Conservation (phyloP, 2,329 filamentous ascomycete genomes). For the Keithomyces neogunnii region DNA sequence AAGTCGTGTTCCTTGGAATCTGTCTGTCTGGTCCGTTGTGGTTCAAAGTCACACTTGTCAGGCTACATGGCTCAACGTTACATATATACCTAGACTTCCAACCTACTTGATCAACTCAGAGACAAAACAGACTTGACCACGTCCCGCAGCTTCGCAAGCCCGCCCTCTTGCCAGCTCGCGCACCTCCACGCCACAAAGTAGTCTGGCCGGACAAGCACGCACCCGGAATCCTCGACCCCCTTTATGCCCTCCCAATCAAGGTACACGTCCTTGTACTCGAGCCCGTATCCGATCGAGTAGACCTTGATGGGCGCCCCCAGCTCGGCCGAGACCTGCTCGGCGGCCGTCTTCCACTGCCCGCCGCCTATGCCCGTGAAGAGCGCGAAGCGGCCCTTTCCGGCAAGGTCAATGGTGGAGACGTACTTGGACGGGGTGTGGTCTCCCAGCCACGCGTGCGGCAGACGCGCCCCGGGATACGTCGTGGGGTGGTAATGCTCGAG, state of each 20-base stretch:
- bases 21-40: too few relatives aligned
- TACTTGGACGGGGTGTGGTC: conserved; percentile 31
- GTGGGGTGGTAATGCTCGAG: conserved; percentile 33
- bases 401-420: conserved; percentile 51
- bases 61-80: too few relatives aligned
- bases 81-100: too few relatives aligned
- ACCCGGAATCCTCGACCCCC: conserved; percentile 49
- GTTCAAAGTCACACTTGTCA: too few relatives aligned
- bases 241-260: conserved; percentile 47
- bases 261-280: conserved; percentile 55
- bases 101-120: too few relatives aligned
- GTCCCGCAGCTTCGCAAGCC: too few relatives aligned
- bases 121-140: too few relatives aligned
- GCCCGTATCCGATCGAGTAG: conserved; percentile 46
- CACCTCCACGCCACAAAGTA: conserved; percentile 44
- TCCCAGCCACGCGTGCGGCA: conserved; percentile 58
- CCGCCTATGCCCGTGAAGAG: conserved; percentile 49
- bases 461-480: conserved; percentile 50
- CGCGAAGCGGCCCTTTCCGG: conserved; percentile 44
- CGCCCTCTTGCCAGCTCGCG: too few relatives aligned
- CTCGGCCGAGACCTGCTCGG: conserved; percentile 23
- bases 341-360: conserved; percentile 43
- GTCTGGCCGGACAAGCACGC: conserved; percentile 50
- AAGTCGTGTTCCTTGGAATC: too few relatives aligned
- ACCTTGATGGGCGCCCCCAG: conserved; percentile 38